Base-by-base conservation (phyloP, 192 early-diverging fungal species). In the Entrophospora sp. region DNA sequence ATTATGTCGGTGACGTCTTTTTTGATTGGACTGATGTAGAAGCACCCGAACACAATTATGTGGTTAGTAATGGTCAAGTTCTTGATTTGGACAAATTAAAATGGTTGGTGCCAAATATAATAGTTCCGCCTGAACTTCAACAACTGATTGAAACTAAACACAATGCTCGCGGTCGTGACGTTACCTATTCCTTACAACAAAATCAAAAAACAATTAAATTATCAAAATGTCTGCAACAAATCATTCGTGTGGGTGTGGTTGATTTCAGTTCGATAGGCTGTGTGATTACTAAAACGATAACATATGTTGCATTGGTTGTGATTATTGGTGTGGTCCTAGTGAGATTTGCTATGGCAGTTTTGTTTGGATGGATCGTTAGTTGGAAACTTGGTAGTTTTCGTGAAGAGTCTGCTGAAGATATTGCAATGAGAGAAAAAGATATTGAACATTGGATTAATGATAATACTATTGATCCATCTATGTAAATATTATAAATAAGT, bases 361-460 rank as follows among this genome's bases (percentile, higher is more conserved):
- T 83, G 35, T 94, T 92, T 77, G 83, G 83, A 32, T 94, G 91
- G 91, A 81, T 90, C 72, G 72, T 92, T 61, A 83, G 84, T 25
- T 78, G 85, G 68, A 71, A 80, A 32, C 74, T 95, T n/a, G 93
- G 93, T 12, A 80, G 82, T 69, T 82, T 94, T 34, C 77, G 78
- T 20, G 69, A 78, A 64, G 74, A 82, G 32, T 78, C 83, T 35
- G 86, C 87, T 38, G 81, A 85, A 43, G 87, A 82, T 31, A 82
- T 85, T 40, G 83, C 85, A 68, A 80, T 82, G 37, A 85, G 87
- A 57, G 80, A 81, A 43, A 78, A 77, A 10, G 83, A 86, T 69
- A 89, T 91, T 30, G 89, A 91, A 68, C 77, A 78, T 32, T 91
- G 89, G 89, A 79, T 82, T 34, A 82, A 87, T 25, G 81, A 83